Conservation (phyloP, 192 early-diverging fungal species). For the Ambispora gerdemannii region DNA sequence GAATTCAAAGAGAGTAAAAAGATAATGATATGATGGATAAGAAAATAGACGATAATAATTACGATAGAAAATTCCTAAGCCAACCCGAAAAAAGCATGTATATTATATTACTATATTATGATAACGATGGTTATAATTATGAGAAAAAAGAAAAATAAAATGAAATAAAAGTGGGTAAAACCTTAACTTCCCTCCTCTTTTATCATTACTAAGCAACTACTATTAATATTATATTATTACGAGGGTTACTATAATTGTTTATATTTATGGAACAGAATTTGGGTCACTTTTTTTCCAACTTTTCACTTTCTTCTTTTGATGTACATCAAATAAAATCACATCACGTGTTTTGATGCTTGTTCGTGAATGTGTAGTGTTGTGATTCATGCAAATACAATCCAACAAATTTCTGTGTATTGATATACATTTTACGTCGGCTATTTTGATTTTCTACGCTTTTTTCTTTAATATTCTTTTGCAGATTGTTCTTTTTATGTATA, state of each 20-base stretch:
- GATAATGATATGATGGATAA: neutral
- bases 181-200: neutral
- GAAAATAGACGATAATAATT: neutral
- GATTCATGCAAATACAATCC: neutral
- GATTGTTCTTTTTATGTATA: neutral
- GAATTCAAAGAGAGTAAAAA: no score
- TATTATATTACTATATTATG: no score
- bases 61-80: neutral
- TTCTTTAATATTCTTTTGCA: neutral
- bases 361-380: no score
- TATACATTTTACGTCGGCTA: neutral
- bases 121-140: neutral
- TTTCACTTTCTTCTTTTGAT: neutral
- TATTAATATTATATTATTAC: no score
- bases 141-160: neutral
- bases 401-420: neutral
- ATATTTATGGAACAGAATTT: neutral
- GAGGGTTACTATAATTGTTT: no score
- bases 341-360: no score
- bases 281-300: neutral
- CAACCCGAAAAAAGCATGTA: no score
- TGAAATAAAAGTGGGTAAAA: neutral
- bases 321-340: neutral
- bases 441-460: neutral
- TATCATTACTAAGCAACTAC: no score